Percentiles rank a stretch among this genome's conserved stretches.
phyloP scores from a whole-genome alignment of 2,329 filamentous ascomycete genomes.

The Pseudomassariella vexata region DNA sequence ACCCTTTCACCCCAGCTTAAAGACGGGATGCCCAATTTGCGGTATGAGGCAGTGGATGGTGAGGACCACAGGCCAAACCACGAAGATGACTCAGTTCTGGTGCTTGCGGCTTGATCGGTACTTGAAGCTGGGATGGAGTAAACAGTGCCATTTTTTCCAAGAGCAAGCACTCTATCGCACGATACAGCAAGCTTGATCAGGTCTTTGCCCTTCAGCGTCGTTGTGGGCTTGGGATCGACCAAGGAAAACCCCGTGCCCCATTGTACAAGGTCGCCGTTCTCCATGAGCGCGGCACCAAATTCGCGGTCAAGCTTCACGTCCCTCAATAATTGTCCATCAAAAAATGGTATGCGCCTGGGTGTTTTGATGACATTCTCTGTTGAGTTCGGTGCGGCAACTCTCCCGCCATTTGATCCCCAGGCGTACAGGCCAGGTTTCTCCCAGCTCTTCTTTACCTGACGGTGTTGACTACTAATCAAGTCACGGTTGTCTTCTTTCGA shows the following conservation, averaged over 20 bases:
- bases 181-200: constrained; percentile 72
- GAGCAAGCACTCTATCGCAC: constrained; percentile 73
- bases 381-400: constrained; percentile 80
- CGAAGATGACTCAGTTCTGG: constrained; percentile 55
- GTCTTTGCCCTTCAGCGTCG: constrained; percentile 77
- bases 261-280: constrained; percentile 83
- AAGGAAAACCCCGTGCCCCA: constrained; percentile 79
- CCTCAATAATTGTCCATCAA: constrained; percentile 76
- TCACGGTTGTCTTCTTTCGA: constrained; percentile 70
- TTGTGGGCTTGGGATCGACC: constrained; percentile 55
- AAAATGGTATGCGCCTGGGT: constrained; percentile 72
- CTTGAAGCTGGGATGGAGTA: constrained; percentile 80
- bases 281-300: constrained; percentile 81
- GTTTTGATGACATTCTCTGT: constrained; percentile 73
- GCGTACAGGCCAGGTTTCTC: constrained; percentile 83
- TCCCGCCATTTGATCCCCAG: constrained; percentile 84
- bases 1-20: constrained; percentile 68
- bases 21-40: constrained; percentile 59
- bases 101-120: constrained; percentile 60
- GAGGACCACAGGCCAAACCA: constrained; percentile 72
- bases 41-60: constrained; percentile 57
- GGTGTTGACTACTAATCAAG: constrained; percentile 75
- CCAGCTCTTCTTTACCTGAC: constrained; percentile 79
- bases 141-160: constrained; percentile 68
- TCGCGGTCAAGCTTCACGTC: constrained; percentile 80